These are phyloP conservation scores for Kalaharituber pfeilii DNA, from an alignment of 2,329 filamentous ascomycete genomes.

Conservation along the genomic window DNA sequence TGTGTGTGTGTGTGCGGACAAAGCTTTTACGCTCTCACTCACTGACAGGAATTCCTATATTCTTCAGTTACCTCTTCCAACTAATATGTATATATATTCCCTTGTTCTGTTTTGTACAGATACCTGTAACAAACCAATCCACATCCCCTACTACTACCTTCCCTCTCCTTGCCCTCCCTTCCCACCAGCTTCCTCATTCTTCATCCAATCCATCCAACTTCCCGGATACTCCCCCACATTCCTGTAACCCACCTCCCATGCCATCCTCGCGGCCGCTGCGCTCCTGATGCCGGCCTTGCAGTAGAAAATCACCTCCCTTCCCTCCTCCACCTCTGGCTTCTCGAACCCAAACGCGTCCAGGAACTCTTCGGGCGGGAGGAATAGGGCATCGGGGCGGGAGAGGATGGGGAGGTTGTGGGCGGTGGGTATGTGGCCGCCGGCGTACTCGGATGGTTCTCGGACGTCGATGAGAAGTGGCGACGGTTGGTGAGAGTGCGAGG, in stretches of 20 bases:
- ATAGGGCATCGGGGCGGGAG: constrained; percentile 60
- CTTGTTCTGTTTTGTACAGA: no score
- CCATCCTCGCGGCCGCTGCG: constrained; percentile 57
- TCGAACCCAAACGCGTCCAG: constrained; percentile 62
- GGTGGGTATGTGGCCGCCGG: constrained; percentile 56
- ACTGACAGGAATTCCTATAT: no score
- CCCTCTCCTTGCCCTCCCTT: background rate
- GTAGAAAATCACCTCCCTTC: constrained; percentile 59
- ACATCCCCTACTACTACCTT: background rate
- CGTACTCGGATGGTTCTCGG: constrained; percentile 53
- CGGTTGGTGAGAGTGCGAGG: constrained; percentile 15
- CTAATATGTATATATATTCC: no score
- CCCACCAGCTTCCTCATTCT: constrained; percentile 27
- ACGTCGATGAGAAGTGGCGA: constrained; percentile 41
- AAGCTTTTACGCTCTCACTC: no score
- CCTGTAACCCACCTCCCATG: constrained; percentile 56
- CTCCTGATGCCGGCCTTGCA: constrained; percentile 84
- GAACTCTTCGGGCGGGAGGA: constrained; percentile 62
- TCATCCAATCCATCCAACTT: constrained; percentile 58
- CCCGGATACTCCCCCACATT: constrained; percentile 36
- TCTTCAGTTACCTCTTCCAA: no score
- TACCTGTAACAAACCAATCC: background rate
- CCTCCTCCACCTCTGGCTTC: constrained; percentile 40
- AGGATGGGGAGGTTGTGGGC: constrained; percentile 69
- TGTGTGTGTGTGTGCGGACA: no score